Base-by-base conservation (phyloP, 2,329 filamentous ascomycete genomes). In the Sporothrix variecibatus region DNA sequence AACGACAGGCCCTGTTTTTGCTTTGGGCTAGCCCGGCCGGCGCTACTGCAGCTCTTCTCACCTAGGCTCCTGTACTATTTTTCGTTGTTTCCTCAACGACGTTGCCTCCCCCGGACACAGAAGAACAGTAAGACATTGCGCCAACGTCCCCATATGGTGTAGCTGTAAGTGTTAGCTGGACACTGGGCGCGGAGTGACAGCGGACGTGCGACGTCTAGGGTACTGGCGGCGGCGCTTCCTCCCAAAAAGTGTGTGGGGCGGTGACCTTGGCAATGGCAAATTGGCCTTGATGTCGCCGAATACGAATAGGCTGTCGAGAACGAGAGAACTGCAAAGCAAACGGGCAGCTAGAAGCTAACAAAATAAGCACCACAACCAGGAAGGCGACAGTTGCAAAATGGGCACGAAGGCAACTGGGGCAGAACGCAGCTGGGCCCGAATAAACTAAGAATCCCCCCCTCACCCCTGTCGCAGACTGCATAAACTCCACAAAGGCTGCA, bases 401-500 rank as follows among this genome's bases (percentile, higher is more conserved):
- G 43, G 43, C 64, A n/a, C 64, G 15, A 49, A 23, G 20, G 60
- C 31, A 31, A 46, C 23, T 46, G 12, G 64, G 43, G 23, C 64
- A 20, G 26, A 34, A 51, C 26, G 65, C 43, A 69, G 46, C 49
- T 28, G 31, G 46, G 40, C 49, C 67, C 67, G 49, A 70, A 70
- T 31, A 53, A 58, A 70, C 67, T 69, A 38, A 53, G 28, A 26
- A 28, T 46, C 17, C 23, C 5, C 40, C 12, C n/a, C 62, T 17
- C 40, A 8, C 67, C 67, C 43, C 67, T 69, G 67, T 38, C 5
- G 38, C 49, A 58, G 11, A 6, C 67, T 11, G 67, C 67, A 70
- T 70, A 40, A n/a, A 70, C 49, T 58, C 67, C 67, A 56, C 67
- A 70, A 70, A 56, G 49, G n/a, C 67, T 58, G 49, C 49, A 70